Conservation (phyloP, 2,329 filamentous ascomycete species). For the Gaeumannomyces tritici region DNA sequence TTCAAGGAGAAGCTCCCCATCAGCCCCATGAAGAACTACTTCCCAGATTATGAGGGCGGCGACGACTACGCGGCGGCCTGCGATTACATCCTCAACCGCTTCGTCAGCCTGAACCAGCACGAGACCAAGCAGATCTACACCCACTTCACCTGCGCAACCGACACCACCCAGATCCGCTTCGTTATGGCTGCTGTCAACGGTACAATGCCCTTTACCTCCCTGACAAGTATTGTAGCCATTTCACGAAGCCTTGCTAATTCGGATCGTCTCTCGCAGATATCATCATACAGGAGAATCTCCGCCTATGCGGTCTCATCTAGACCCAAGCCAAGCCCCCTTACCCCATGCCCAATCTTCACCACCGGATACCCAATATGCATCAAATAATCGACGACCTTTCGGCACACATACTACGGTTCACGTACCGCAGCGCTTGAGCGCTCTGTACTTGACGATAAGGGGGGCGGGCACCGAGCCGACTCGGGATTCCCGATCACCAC, state of each 20-base stretch:
- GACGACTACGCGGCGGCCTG: slow-evolving; percentile 93
- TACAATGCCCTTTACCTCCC: slow-evolving; percentile 32
- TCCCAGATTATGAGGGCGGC: slow-evolving; percentile 87
- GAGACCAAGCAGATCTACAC: slow-evolving; percentile 99
- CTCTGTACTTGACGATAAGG: slow-evolving; percentile 1
- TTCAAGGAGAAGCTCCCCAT: slow-evolving; percentile 79
- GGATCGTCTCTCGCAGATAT: slow-evolving; percentile 58
- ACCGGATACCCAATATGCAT: slow-evolving; percentile 5
- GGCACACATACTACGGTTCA: background rate
- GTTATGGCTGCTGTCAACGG: slow-evolving; percentile 99
- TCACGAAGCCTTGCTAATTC: slow-evolving; percentile 29
- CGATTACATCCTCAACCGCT: slow-evolving; percentile 94
- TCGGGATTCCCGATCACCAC: slow-evolving; percentile 2
- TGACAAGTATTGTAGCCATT: too few species aligned
- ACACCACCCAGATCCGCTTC: slow-evolving; percentile 98
- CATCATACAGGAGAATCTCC: slow-evolving; percentile 98
- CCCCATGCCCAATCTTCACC: slow-evolving; percentile 1
- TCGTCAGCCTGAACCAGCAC: slow-evolving; percentile 96
- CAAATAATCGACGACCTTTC: slow-evolving; percentile 3
- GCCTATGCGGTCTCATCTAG: slow-evolving; percentile 26
- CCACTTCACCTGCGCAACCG: slow-evolving; percentile 97
- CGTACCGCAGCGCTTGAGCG: background rate
- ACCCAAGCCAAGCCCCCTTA: background rate
- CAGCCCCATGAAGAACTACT: slow-evolving; percentile 82
- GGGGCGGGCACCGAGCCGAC: background rate